Base-by-base conservation (phyloP, 2,329 filamentous ascomycete genomes). In the Penicillium aurantiogriseum region DNA sequence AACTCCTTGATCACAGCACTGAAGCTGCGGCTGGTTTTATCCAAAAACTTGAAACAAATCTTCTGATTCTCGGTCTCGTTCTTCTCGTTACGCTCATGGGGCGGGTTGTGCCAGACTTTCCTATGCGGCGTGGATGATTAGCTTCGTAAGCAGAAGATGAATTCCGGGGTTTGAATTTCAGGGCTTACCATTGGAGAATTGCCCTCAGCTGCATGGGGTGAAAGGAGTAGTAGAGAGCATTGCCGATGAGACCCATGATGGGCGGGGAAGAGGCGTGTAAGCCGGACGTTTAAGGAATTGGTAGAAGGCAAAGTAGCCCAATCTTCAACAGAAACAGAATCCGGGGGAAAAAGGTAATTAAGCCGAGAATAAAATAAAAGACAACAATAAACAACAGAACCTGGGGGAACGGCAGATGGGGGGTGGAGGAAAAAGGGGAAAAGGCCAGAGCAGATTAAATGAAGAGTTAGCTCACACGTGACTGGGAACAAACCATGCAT, bases 21-120 rank as follows among this genome's bases (percentile, higher is more conserved):
- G 76, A 99, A 99, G 74, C 92, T 97, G 59, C 94, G 90, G 73
- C 92, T 97, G 51, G 94, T 99, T 80, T 89, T 65, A 68, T 93
- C 83, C 64, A 99, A 85, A 75, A 89, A 91, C 63, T 89, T 80
- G 80, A 96, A 97, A 81, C 94, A 97, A 81, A 86, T 82, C 74
- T 85, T 85, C 60, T 95, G 83, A 17, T 88, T 88, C 53, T 82
- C 79, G 29, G 86, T 81, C 77, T 97, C 94, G 65, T 90, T 90
- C 60, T 81, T 80, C 63, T 85, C 82, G 70, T 96, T 84, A 71
- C 93, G 90, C 72, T 83, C 85, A 80, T 97, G 91, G 21, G 96
- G 91, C 13, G 94, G 89, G 63, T 96, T 91, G 79, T 97, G 94
- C 92, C 92, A 97, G 67, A 96, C 80, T 80, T 96, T 96, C 92